phyloP scores from a whole-genome alignment of 495 filamentous ascomycete genomes.

The Daldinia caldariorum region DNA sequence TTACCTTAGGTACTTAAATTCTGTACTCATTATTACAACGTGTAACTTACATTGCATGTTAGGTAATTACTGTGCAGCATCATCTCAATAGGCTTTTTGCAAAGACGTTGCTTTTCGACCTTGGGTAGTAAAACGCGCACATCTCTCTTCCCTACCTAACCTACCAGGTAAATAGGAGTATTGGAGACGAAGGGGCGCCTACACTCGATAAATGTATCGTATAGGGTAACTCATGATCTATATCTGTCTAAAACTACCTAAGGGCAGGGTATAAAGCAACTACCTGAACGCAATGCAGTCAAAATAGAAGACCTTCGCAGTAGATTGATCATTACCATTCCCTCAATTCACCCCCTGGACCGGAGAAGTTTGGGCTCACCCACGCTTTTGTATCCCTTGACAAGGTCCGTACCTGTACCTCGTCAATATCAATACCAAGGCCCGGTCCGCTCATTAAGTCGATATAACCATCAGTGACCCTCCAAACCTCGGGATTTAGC shows the following conservation, averaged over 20 bases:
- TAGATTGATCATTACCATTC: conserved; percentile 67
- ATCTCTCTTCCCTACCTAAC: too few relatives aligned
- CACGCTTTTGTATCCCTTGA: conserved; percentile 47
- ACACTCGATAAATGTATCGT: not conserved
- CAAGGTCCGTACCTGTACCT: conserved; percentile 64
- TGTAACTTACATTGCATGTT: too few relatives aligned
- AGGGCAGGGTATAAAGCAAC: not conserved
- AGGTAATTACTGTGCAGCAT: too few relatives aligned
- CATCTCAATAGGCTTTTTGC: too few relatives aligned
- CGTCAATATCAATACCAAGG: conserved; percentile 79
- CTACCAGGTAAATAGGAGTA: too few relatives aligned
- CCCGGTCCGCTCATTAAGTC: conserved; percentile 69
- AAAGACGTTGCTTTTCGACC: too few relatives aligned
- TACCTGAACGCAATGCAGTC: not conserved
- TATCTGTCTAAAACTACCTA: not conserved
- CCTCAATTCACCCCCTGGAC: conserved; percentile 74
- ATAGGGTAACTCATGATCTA: not conserved
- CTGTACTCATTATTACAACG: too few relatives aligned
- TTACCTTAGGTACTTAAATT: too few relatives aligned
- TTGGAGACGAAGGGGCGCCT: too few relatives aligned
- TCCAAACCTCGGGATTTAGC: conserved; percentile 69
- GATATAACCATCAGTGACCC: conserved; percentile 73
- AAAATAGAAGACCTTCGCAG: not conserved
- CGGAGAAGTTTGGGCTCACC: conserved; percentile 69
- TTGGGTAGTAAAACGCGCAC: too few relatives aligned